Base-by-base conservation (phyloP, 108 stramenopile species). In the Epipyxis sp. region DNA sequence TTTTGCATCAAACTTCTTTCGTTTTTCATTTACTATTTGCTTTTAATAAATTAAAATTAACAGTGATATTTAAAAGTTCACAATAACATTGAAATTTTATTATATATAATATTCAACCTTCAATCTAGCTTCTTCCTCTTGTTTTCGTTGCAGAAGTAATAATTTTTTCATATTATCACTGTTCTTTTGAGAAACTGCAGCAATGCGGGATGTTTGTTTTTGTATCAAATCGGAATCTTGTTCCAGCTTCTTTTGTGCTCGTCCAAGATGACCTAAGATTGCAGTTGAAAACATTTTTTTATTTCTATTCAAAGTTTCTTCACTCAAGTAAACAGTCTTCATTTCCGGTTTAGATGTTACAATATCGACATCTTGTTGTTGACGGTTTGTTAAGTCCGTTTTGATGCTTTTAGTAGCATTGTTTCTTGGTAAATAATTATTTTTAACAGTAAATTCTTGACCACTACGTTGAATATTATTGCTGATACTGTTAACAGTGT, bases 171-270 rank as follows among this genome's bases (percentile, higher is more conserved):
- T n/a, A n/a, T n/a, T n/a, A n/a, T n/a, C n/a, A n/a, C n/a, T n/a
- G n/a, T n/a, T n/a, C n/a, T n/a, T n/a, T n/a, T n/a, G n/a, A n/a
- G n/a, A n/a, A n/a, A n/a, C n/a, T n/a, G n/a, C n/a, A n/a, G n/a
- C n/a, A n/a, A n/a, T n/a, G n/a, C n/a, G n/a, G n/a, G n/a, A n/a
- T 50, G 46, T 13, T 50, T 50, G 46, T 50, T 50, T 50, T 50
- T 50, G 13, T 50, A 50, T 13, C 13, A 50, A 50, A 50, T 6
- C 6, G 20, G 13, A 13, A 50, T 50, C 46, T 50, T 50, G 13
- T 50, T 50, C 46, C 20, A 50, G 20, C 20, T 50, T 50, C 6
- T 20, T 6, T 50, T 50, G 6, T 50, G 46, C 46, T 13, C 20
- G 46, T 50, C 46, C 46, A 50, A 50, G 46, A 50, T 50, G 46